Base-by-base conservation (phyloP, 306 rosid species). In the Vigna nakashimae region DNA sequence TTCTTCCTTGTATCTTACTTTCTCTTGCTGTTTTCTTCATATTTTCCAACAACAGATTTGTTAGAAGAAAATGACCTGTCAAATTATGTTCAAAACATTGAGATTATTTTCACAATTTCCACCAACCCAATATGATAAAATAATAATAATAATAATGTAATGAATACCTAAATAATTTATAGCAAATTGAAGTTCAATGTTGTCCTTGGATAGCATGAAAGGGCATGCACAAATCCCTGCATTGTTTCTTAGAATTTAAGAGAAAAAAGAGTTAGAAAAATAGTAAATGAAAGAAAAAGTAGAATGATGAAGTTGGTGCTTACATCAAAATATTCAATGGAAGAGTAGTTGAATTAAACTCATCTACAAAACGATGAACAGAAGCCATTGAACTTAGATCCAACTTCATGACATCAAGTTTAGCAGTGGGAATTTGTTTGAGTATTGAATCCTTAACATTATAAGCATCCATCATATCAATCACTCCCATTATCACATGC, bases 241-340 rank as follows among this genome's bases (percentile, higher is more conserved):
- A 83, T 90, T 92, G 78, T 90, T 92, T 62, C 68, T 62, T 59
- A 28, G 5, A 59, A 32, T 15, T 30, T 0, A 30, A 30, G 5
- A 3, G 4, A 30, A 30, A 30, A 30, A 30, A 0, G 4, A 30
- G 28, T 30, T 30, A 30, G 34, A 30, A 30, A 30, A 9, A 5
- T 14, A 28, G 9, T 7, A 40, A 7, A 40, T 0, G 2, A 8
- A 38, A 7, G 7, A 7, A 0, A 8, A 40, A 40, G 11, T 40
- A 1, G 2, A 8, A 40, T 5, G 7, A 40, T 5, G 7, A 0
- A 32, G 6, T 32, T 32, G 36, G 36, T 32, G 6, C 93, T 90
- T 92, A 90, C 97, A 92, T 76, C 12, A 90, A 82, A 72, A 90
- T 90, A 80, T 90, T 92, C 50, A 90, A 74, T 49, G 91, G 90